Evolutionary conservation across 2,329 filamentous ascomycete species (phyloP).

Genomic region (Aspergillus pseudoterreus): DNA sequence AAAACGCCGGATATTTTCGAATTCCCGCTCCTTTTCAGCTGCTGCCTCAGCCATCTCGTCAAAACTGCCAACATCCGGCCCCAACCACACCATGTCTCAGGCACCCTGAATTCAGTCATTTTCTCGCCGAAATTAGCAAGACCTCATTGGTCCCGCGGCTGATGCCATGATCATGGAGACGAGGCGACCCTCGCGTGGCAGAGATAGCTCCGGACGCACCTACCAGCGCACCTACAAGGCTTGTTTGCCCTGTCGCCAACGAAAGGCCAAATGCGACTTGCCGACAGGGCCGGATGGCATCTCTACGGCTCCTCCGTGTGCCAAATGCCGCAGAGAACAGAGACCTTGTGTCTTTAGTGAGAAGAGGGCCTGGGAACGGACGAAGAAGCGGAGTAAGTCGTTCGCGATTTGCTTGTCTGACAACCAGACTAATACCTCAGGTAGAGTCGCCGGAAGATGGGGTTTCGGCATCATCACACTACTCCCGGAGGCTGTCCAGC

Average conservation of each 20-base stretch:
- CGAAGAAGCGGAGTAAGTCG: slow-evolving; percentile 30
- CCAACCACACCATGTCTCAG: neutral
- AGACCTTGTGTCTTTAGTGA: slow-evolving; percentile 48
- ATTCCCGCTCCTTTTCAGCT: slow-evolving; percentile 1
- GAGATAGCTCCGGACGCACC: slow-evolving; percentile 26
- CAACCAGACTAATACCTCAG: neutral
- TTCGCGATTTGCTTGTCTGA: neutral
- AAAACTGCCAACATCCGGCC: neutral
- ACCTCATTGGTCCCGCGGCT: slow-evolving; percentile 11
- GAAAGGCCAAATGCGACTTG: slow-evolving; percentile 52
- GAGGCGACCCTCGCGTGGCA: slow-evolving; percentile 13
- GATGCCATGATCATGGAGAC: slow-evolving; percentile 17
- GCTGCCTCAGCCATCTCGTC: neutral
- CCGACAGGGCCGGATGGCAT: slow-evolving; percentile 38
- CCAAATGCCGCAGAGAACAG: slow-evolving; percentile 50
- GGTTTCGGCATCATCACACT: slow-evolving; percentile 3
- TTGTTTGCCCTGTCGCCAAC: slow-evolving; percentile 50
- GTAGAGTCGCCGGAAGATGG: slow-evolving; percentile 11
- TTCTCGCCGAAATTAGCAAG: neutral
- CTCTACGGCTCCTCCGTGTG: slow-evolving; percentile 41
- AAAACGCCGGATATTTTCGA: slow-evolving; percentile 9
- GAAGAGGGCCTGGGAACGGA: slow-evolving; percentile 40
- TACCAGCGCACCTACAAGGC: slow-evolving; percentile 55
- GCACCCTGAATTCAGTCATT: neutral
- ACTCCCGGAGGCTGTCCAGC: slow-evolving; percentile 3